These are phyloP conservation scores for Penicillium malachiteum DNA, from an alignment of 495 filamentous ascomycete genomes.

Conservation along the genomic window DNA sequence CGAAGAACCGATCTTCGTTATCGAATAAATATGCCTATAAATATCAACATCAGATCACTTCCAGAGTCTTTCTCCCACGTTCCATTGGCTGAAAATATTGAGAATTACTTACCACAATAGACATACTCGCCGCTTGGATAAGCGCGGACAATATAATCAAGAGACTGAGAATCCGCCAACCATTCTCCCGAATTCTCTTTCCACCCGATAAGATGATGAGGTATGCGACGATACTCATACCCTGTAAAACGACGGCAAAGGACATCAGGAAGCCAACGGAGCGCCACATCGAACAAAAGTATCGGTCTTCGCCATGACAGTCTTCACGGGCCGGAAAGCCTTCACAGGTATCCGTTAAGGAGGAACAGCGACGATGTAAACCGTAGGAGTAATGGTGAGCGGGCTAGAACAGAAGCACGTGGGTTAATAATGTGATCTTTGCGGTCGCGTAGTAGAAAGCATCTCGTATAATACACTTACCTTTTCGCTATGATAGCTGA, in stretches of 20 bases:
- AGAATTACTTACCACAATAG: constrained; percentile 68
- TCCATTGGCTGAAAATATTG: background rate
- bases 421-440: background rate
- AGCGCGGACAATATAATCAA: constrained; percentile 60
- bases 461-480: constrained; percentile 30
- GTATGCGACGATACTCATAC: constrained; percentile 72
- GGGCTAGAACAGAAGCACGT: constrained; percentile 25
- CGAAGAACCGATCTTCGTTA: constrained; percentile 79
- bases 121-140: constrained; percentile 69
- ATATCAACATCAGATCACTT: background rate
- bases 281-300: constrained; percentile 92
- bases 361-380: constrained; percentile 77
- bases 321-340: constrained; percentile 62
- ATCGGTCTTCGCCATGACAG: constrained; percentile 65
- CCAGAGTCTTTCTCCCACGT: too few species aligned
- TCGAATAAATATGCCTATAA: constrained; percentile 77
- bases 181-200: constrained; percentile 67
- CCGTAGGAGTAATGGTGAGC: constrained; percentile 67
- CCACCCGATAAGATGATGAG: constrained; percentile 73
- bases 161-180: constrained; percentile 71
- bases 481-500: constrained; percentile 65
- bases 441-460: background rate
- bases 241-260: constrained; percentile 73
- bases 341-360: constrained; percentile 54
- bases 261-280: constrained; percentile 83